Evolutionary conservation across 2,329 filamentous ascomycete genomes (phyloP), one percentile per base, ranked within the genome.

Genomic region (Nemania sp.): DNA sequence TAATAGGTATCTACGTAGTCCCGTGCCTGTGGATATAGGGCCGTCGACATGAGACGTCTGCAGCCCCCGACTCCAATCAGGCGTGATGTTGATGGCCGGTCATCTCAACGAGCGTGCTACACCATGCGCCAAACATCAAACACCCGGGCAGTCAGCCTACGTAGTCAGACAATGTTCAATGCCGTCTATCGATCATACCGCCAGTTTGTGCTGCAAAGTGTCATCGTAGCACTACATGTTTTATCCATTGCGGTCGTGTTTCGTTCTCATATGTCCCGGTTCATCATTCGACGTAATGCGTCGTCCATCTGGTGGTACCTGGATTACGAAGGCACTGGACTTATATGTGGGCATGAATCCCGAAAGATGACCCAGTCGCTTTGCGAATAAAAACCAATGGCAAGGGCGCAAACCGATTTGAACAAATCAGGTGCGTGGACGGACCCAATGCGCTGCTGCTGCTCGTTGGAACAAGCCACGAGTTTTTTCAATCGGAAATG

Each of bases 151-250:
- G 36, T 43, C 28, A 33, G 30, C 31, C 44, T 43, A 53, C 45
- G 46, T 39, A 56, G 48, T 53, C 48, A 28, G 42, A 34, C n/a
- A 24, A 36, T 24, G 31, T 23, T 42, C 40, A 43, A 42, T 31
- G 41, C 33, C 31, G 34, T 41, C 8, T 9, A 31, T 9, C 4
- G 9, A 31, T 41, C 30, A 46, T 58, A 56, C 50, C 53, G 43
- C 37, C 37, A 45, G 26, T 48, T 28, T 22, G 40, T 52, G n/a
- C n/a, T n/a, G 53, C 22, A 51, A 59, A 56, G 41, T 59, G 56
- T 49, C 53, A 56, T 54, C 48, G 56, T 59, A 56, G 33, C 56
- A 59, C 56, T 41, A 56, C 56, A 59, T 59, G 31, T 45, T 37
- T 40, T 56, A n/a, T 41, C 17, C 43, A 17, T 14, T 37, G 28